Percentiles rank a stretch among this genome's conserved stretches.
Evolutionary conservation across 352 stramenopile species (phyloP).

Genomic region (Globisporangium carolinianum): DNA sequence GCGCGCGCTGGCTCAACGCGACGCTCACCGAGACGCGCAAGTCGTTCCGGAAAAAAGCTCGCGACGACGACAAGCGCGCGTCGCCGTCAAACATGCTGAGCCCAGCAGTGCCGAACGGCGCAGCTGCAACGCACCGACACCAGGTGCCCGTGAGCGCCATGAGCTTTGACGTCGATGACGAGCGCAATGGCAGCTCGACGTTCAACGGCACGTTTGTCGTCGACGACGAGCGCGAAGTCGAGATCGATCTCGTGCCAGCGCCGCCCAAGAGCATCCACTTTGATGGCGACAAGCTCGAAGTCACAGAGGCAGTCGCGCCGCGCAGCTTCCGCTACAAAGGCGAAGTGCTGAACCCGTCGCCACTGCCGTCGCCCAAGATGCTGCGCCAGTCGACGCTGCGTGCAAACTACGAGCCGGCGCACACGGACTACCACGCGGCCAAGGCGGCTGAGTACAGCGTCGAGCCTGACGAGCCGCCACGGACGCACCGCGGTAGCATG

Average conservation of each 20-base stretch:
- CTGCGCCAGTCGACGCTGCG: constrained; percentile 50
- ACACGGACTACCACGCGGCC: constrained; percentile 66
- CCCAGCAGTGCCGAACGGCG: neutral
- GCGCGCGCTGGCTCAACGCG: constrained; percentile 59
- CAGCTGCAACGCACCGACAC: neutral
- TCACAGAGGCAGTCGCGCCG: constrained; percentile 41
- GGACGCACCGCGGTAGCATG: constrained; percentile 32
- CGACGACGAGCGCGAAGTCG: constrained; percentile 33
- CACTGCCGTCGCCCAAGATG: constrained; percentile 30
- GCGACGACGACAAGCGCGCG: constrained; percentile 2
- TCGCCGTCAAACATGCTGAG: constrained; percentile 1
- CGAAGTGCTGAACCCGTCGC: constrained; percentile 24
- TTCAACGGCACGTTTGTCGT: constrained; percentile 47
- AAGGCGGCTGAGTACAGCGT: constrained; percentile 71
- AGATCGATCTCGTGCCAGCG: constrained; percentile 17
- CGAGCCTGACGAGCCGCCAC: constrained; percentile 21
- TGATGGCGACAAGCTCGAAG: constrained; percentile 37
- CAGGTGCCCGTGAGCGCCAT: constrained; percentile 6
- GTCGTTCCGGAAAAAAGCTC: constrained; percentile 13
- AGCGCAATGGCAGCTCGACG: constrained; percentile 28
- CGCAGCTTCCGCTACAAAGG: constrained; percentile 66
- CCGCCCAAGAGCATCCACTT: constrained; percentile 73
- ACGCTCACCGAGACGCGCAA: constrained; percentile 36
- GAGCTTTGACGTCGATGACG: constrained; percentile 53
- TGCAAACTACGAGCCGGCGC: constrained; percentile 54